These are phyloP conservation scores for Trichoderma orchidacearum DNA, from an alignment of 495 filamentous ascomycete species.

Conservation along the genomic window DNA sequence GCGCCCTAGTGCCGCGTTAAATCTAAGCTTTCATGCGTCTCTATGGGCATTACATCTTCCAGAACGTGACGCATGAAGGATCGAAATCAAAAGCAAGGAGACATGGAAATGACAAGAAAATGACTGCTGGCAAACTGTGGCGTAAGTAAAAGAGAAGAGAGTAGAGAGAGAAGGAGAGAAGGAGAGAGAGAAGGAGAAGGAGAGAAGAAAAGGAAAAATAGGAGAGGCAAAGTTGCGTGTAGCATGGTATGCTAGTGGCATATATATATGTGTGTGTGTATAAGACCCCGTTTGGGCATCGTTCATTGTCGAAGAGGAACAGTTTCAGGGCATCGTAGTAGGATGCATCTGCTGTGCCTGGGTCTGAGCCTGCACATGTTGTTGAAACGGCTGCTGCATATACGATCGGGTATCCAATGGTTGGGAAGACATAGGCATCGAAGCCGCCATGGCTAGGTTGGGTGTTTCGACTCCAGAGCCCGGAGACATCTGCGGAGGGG, in stretches of 20 bases:
- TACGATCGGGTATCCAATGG: constrained; percentile 5
- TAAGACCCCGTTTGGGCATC: no score
- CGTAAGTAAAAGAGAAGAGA: constrained; percentile 1
- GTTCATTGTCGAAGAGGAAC: no score
- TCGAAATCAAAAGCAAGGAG: constrained; percentile 5
- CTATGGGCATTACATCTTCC: background rate
- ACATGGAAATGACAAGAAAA: constrained; percentile 4
- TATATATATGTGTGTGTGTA: no score
- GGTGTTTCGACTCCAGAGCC: constrained; percentile 7
- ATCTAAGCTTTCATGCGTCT: constrained; percentile 1
- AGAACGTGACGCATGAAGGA: constrained; percentile 1
- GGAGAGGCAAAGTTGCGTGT: no score
- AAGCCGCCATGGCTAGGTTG: background rate
- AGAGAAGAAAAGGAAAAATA: no score
- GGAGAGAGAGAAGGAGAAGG: no score
- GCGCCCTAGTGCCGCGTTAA: background rate
- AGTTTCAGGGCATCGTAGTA: background rate
- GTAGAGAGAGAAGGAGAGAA: constrained; percentile 1
- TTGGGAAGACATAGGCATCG: constrained; percentile 4
- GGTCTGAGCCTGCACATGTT: constrained; percentile 10
- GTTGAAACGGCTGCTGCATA: constrained; percentile 10
- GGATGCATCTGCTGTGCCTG: constrained; percentile 6
- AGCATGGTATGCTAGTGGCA: no score
- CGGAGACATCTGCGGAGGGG: constrained; percentile 28
- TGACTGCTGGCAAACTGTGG: constrained; percentile 4